A percentile compares a stretch with the other conserved stretches of the same genome.
Evolutionary conservation across 2,329 filamentous ascomycete species (phyloP).

Genomic region (Alternaria longipes): DNA sequence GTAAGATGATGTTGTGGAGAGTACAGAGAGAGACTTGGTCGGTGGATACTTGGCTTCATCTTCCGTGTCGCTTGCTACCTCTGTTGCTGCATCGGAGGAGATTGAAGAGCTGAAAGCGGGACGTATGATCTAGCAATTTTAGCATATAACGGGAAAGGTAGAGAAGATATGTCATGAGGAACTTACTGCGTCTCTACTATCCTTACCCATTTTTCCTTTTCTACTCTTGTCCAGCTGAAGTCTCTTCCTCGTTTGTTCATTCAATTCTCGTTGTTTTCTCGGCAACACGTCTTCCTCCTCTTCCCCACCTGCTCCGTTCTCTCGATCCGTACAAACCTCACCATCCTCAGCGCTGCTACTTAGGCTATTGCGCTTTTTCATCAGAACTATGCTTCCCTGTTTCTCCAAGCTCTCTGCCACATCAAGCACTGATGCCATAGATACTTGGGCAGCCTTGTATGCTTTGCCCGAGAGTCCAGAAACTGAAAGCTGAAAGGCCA

Average conservation of each 20-base stretch:
- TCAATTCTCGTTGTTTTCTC: slow-evolving; percentile 1
- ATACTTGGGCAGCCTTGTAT: slow-evolving; percentile 2
- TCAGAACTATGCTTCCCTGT: background rate
- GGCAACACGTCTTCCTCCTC: background rate
- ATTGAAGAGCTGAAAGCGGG: background rate
- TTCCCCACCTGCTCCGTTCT: background rate
- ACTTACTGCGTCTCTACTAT: background rate
- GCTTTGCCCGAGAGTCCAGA: slow-evolving; percentile 1
- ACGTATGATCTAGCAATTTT: background rate
- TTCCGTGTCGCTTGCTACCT: background rate
- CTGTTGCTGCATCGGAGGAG: background rate
- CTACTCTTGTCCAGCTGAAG: background rate
- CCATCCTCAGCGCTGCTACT: background rate
- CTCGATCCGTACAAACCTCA: too few species aligned
- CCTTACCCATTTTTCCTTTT: background rate
- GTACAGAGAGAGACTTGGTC: background rate
- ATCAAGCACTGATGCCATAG: background rate
- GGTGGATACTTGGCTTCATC: background rate
- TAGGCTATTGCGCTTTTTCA: background rate
- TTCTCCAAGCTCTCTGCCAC: background rate
- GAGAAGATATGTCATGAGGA: background rate
- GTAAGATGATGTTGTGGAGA: background rate
- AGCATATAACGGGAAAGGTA: background rate
- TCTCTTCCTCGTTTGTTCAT: slow-evolving; percentile 4
- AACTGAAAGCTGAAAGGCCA: slow-evolving; percentile 12